Percentiles rank a stretch among this genome's conserved stretches.
Evolutionary conservation across 805 yeast species (phyloP).

Genomic region (Nakazawaea laoshanensis): DNA sequence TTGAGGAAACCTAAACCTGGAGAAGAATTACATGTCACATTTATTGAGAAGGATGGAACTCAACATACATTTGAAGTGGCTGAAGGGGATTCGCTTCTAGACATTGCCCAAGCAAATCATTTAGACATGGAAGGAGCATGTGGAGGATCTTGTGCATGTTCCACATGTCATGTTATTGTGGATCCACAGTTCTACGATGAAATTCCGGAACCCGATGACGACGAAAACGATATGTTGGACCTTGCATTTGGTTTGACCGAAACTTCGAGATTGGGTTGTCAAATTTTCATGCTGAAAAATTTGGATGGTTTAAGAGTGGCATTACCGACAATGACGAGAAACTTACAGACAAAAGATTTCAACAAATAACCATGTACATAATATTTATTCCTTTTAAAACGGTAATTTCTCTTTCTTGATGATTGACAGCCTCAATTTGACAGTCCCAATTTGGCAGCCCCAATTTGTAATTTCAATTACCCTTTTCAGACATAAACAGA

Average conservation of each 20-base stretch:
- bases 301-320: slow-evolving; percentile 93
- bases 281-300: slow-evolving; percentile 80
- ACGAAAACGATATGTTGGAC: slow-evolving; percentile 97
- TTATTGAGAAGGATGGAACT: slow-evolving; percentile 84
- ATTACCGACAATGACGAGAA: slow-evolving; percentile 94
- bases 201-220: slow-evolving; percentile 93
- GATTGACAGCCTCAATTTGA: too few species aligned
- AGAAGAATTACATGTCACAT: slow-evolving; percentile 81
- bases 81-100: slow-evolving; percentile 86
- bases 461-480: too few species aligned
- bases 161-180: slow-evolving; percentile 93
- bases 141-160: slow-evolving; percentile 98
- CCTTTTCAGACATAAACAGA: too few species aligned
- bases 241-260: slow-evolving; percentile 96
- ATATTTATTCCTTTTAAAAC: too few species aligned
- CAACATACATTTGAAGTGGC: slow-evolving; percentile 79
- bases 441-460: too few species aligned
- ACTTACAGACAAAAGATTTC: slow-evolving; percentile 78
- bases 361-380: slow-evolving; percentile 24
- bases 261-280: slow-evolving; percentile 94
- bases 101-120: slow-evolving; percentile 90
- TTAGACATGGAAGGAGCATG: slow-evolving; percentile 98
- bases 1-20: slow-evolving; percentile 88
- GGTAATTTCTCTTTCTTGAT: too few species aligned
- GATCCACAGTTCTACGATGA: slow-evolving; percentile 91